Evolutionary conservation across 1,139 yeast species (phyloP), one percentile per base, ranked within the genome.

Genomic region (Pichia sorboxylosa): DNA sequence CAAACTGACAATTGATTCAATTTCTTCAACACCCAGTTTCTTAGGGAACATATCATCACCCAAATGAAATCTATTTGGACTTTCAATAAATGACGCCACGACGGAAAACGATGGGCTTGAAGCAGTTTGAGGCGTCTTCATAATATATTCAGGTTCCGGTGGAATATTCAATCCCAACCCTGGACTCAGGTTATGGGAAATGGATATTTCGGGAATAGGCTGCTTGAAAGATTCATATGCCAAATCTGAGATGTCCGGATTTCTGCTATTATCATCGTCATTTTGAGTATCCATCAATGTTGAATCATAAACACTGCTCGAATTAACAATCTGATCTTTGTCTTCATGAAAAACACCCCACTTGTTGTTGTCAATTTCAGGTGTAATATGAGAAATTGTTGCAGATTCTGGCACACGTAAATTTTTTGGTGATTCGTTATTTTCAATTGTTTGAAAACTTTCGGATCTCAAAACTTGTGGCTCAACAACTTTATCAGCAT

Each of bases 31-130:
- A 40, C 66, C 75, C 28, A 80, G 59, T 3, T 73, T 68, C 47
- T 75, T 79, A 1, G 92, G 93, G 51, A 80, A 80, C 26, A 79
- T 55, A 0, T 75, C 70, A 37, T 78, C 87, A 10, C 90, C 87
- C 3, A 44, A 36, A 29, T 44, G 49, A n/a, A 45, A 37, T 14
- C 36, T 44, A 24, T 38, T 39, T 16, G 50, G 47, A 33, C 46
- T 43, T 17, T 33, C 28, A 3, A 38, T 26, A 19, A 39, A 40
- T 25, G 42, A 39, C 20, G 32, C 39, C 35, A 37, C 26, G 18
- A 33, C 28, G 4, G 44, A 37, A n/a, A 30, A 19, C 16, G 34
- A 19, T 4, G 40, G 34, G 21, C 38, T 35, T 2, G 30, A 13
- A 9, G 25, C 21, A 4, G 40, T 15, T 13, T 15, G 25, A 17